Percentiles rank a stretch among this genome's conserved stretches.
phyloP scores from a whole-genome alignment of 345 rosid genomes.

The Heritiera littoralis region DNA sequence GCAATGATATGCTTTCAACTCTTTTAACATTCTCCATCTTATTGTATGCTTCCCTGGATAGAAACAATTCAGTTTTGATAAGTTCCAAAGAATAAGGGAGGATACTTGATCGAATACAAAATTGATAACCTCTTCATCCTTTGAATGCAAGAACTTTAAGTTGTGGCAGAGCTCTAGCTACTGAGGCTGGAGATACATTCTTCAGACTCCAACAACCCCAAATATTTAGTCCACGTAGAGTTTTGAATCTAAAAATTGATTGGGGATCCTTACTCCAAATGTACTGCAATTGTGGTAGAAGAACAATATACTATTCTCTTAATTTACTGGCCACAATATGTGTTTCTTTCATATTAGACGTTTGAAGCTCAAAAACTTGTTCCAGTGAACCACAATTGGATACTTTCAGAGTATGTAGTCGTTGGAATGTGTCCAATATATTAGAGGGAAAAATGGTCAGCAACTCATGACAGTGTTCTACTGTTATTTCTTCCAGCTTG shows the following conservation, averaged over 20 bases:
- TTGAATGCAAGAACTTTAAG: no score
- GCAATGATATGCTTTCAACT: no score
- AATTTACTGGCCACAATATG: neutral
- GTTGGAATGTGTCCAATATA: neutral
- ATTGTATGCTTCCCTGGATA: no score
- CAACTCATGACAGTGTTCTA: neutral
- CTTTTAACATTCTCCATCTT: no score
- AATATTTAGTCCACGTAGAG: no score
- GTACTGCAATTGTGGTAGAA: constrained; percentile 5
- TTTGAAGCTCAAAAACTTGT: neutral
- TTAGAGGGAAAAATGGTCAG: neutral
- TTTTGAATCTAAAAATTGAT: neutral
- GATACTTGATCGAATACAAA: no score
- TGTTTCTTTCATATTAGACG: neutral
- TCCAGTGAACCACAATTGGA: neutral
- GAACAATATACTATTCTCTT: neutral
- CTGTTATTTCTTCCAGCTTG: neutral
- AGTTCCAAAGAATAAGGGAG: no score
- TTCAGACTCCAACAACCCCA: no score
- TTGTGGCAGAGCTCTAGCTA: no score
- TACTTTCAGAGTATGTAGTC: neutral
- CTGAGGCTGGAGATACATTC: no score
- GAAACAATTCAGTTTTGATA: no score
- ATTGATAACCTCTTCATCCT: no score
- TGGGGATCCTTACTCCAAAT: neutral